Evolutionary conservation across 2,329 filamentous ascomycete species (phyloP).

Genomic region (Paecilomyces variotii): DNA sequence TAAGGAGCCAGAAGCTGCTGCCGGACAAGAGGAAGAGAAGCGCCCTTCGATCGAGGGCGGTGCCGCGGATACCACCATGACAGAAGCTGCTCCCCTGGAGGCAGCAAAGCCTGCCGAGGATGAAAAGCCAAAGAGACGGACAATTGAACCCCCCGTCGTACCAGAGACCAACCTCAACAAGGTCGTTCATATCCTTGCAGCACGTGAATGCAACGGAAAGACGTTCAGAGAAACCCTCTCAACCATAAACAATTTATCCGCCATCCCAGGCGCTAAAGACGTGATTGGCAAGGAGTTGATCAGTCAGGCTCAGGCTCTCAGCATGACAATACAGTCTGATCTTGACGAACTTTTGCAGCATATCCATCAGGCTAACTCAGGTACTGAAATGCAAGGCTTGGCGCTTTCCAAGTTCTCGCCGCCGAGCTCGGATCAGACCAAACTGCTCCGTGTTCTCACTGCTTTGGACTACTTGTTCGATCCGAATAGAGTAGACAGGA

Average conservation of each 20-base stretch:
- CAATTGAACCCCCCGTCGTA: conserved; percentile 71
- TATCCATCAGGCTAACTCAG: conserved; percentile 76
- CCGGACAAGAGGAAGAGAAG: conserved; percentile 17
- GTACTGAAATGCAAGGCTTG: conserved; percentile 91
- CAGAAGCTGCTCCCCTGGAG: conserved; percentile 26
- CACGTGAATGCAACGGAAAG: conserved; percentile 92
- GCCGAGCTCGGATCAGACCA: conserved; percentile 91
- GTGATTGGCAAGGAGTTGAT: conserved; percentile 92
- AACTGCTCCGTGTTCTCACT: conserved; percentile 82
- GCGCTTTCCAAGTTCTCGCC: conserved; percentile 94
- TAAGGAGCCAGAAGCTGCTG: conserved; percentile 26
- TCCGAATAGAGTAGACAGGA: conserved; percentile 55
- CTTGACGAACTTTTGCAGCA: conserved; percentile 77
- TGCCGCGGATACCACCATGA: conserved; percentile 31
- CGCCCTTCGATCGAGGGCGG: conserved; percentile 16
- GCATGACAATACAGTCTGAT: conserved; percentile 75
- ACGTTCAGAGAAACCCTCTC: conserved; percentile 97
- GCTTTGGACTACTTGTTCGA: conserved; percentile 95
- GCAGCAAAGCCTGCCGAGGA: conserved; percentile 38
- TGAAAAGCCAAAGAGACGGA: conserved; percentile 51
- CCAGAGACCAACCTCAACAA: conserved; percentile 83
- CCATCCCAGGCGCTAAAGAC: conserved; percentile 81
- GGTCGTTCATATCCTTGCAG: conserved; percentile 94
- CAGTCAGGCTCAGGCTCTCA: conserved; percentile 74
- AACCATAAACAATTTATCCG: conserved; percentile 96